Evolutionary conservation across 1,284 basidiomycete genomes (phyloP).

Genomic region (Neonothopanus nambi): DNA sequence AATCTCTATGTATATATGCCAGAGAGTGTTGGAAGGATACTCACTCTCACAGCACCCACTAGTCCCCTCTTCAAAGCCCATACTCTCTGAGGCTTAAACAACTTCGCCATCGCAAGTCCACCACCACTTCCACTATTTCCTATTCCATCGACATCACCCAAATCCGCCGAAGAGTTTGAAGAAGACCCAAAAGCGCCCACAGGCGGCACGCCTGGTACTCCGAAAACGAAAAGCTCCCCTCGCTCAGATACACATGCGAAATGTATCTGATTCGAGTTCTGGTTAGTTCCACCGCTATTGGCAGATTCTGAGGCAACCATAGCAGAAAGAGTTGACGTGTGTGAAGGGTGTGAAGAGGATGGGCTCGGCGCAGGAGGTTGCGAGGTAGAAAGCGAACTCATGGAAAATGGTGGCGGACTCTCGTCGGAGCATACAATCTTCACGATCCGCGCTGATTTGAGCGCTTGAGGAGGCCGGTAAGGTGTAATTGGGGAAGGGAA

Average conservation of each 20-base stretch:
- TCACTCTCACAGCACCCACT: slow-evolving; percentile 79
- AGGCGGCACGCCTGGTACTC: slow-evolving; percentile 36
- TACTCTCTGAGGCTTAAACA: slow-evolving; percentile 83
- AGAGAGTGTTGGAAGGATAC: slow-evolving; percentile 21
- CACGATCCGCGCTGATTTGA: slow-evolving; percentile 69
- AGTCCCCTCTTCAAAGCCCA: slow-evolving; percentile 84
- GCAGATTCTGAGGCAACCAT: slow-evolving; percentile 3
- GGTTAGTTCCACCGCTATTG: background rate
- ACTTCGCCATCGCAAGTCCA: slow-evolving; percentile 19
- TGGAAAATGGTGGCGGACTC: slow-evolving; percentile 27
- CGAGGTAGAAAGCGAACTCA: slow-evolving; percentile 3
- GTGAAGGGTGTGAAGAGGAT: background rate
- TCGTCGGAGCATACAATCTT: slow-evolving; percentile 85
- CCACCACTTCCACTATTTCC: slow-evolving; percentile 20
- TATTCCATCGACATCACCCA: slow-evolving; percentile 28
- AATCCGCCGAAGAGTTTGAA: slow-evolving; percentile 28
- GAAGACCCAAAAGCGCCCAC: slow-evolving; percentile 7
- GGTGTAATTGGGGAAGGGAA: slow-evolving; percentile 76
- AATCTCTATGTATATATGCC: background rate
- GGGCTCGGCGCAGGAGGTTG: background rate
- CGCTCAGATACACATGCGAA: slow-evolving; percentile 87
- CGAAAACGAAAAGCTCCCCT: slow-evolving; percentile 93
- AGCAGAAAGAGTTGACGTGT: slow-evolving; percentile 3
- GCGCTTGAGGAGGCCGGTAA: slow-evolving; percentile 78
- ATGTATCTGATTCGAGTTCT: slow-evolving; percentile 4